A percentile compares a stretch with the other conserved stretches of the same genome.
These are phyloP conservation scores for Vitis riparia DNA, from an alignment of 164 flowering plant species.

Conservation along the genomic window DNA sequence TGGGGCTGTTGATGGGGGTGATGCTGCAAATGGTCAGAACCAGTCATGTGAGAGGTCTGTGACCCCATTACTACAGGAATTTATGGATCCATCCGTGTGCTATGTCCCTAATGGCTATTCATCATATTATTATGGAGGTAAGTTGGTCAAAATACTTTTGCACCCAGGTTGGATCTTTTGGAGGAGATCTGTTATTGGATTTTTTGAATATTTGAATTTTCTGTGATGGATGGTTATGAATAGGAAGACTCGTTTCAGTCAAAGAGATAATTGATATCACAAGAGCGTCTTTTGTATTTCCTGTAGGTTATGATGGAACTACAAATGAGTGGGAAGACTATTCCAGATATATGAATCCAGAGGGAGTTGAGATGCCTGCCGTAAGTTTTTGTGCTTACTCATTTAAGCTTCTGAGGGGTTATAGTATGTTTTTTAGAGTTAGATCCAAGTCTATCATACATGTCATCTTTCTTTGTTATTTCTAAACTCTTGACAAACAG, in stretches of 20 bases:
- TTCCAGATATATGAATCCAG: constrained; percentile 47
- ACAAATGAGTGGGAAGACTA: constrained; percentile 64
- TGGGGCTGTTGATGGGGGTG: constrained; percentile 41
- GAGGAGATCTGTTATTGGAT: not conserved
- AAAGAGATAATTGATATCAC: no score
- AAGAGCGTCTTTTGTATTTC: not conserved
- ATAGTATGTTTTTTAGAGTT: not conserved
- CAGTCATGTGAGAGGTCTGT: constrained; percentile 42
- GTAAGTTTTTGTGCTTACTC: constrained; percentile 33
- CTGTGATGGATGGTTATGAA: no score
- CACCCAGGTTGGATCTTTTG: not conserved
- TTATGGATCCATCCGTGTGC: constrained; percentile 35
- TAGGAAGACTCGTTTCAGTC: no score
- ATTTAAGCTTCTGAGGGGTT: not conserved
- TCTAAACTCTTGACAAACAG: not conserved
- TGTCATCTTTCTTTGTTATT: not conserved
- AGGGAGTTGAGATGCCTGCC: constrained; percentile 66
- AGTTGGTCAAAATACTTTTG: not conserved
- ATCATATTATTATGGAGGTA: constrained; percentile 44
- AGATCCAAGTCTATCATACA: no score
- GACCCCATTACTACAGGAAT: constrained; percentile 35
- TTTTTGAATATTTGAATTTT: no score
- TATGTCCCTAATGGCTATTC: constrained; percentile 38
- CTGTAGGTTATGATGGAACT: constrained; percentile 59
- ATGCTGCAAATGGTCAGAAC: constrained; percentile 41